phyloP scores from a whole-genome alignment of 2,329 filamentous ascomycete genomes.

The Aureobasidium sp. region DNA sequence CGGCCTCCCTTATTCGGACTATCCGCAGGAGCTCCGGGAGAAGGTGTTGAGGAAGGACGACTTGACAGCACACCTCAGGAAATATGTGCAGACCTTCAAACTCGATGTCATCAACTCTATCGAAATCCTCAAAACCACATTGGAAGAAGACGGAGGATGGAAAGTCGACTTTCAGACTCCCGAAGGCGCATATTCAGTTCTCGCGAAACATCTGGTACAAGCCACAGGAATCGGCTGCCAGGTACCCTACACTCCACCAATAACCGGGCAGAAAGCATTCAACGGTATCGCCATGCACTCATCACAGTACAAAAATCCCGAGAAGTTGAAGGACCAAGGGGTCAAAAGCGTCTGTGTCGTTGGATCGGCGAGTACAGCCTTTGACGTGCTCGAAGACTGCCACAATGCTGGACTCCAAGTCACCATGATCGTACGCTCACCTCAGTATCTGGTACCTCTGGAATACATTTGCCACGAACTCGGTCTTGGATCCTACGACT shows the following conservation, averaged over 20 bases:
- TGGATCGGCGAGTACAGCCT: conserved; percentile 36
- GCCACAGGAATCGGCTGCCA: not conserved
- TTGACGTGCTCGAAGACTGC: conserved; percentile 32
- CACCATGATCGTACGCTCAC: not conserved
- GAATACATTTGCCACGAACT: not conserved
- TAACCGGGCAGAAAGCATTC: not conserved
- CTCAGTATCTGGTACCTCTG: not conserved
- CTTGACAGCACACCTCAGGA: not conserved
- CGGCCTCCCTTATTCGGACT: not conserved
- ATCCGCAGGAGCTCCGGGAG: conserved; percentile 5
- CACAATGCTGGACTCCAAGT: not conserved
- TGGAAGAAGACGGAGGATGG: not conserved
- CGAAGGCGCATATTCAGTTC: not conserved
- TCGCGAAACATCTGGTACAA: not conserved
- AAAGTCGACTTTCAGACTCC: not conserved
- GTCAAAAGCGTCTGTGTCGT: conserved; percentile 15
- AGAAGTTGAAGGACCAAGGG: not conserved
- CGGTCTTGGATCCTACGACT: not conserved
- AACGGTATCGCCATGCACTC: not conserved
- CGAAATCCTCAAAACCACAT: not conserved
- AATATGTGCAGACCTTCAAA: not conserved
- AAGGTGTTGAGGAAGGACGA: conserved; percentile 21
- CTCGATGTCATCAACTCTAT: not conserved
- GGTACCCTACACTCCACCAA: not conserved
- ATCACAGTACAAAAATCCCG: not conserved